phyloP scores from a whole-genome alignment of 495 filamentous ascomycete genomes.

The Patellaria atrata region DNA sequence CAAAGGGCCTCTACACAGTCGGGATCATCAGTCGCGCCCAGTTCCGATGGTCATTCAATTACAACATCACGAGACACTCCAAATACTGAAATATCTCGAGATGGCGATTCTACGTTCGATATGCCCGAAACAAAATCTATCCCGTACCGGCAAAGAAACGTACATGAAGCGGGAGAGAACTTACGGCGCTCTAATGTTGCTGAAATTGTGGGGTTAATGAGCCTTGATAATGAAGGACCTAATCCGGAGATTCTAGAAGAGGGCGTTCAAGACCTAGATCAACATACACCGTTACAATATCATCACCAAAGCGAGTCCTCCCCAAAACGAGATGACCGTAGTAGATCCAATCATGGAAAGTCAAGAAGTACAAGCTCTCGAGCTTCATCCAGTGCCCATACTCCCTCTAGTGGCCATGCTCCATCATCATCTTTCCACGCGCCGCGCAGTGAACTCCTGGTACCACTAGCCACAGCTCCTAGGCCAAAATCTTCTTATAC shows the following conservation, averaged over 20 bases:
- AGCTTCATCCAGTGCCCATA: conserved; percentile 16
- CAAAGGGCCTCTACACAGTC: conserved; percentile 14
- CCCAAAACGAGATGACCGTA: conserved; percentile 7
- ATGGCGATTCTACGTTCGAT: conserved; percentile 7
- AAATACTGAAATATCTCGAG: conserved; percentile 3
- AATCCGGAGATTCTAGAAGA: too few species aligned
- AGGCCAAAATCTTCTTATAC: conserved; percentile 63
- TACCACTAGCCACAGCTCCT: conserved; percentile 37
- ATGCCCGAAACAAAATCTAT: conserved; percentile 12
- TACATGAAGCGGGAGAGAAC: conserved; percentile 12
- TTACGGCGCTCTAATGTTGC: conserved; percentile 16
- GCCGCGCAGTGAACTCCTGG: conserved; percentile 10
- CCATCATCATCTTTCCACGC: conserved; percentile 2
- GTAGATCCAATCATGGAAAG: conserved; percentile 3
- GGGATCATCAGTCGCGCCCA: conserved; percentile 14
- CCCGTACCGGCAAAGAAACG: conserved; percentile 16
- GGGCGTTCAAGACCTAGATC: too few species aligned
- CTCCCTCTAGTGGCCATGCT: conserved; percentile 2
- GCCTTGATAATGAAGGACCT: too few species aligned
- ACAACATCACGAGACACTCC: conserved; percentile 10
- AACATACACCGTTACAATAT: conserved; percentile 36
- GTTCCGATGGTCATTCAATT: conserved; percentile 16
- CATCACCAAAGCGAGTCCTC: conserved; percentile 32
- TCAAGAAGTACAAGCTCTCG: conserved; percentile 15
- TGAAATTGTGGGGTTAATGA: too few species aligned